phyloP scores from a whole-genome alignment of 2,329 filamentous ascomycete species.

The Aureobasidium sp. region DNA sequence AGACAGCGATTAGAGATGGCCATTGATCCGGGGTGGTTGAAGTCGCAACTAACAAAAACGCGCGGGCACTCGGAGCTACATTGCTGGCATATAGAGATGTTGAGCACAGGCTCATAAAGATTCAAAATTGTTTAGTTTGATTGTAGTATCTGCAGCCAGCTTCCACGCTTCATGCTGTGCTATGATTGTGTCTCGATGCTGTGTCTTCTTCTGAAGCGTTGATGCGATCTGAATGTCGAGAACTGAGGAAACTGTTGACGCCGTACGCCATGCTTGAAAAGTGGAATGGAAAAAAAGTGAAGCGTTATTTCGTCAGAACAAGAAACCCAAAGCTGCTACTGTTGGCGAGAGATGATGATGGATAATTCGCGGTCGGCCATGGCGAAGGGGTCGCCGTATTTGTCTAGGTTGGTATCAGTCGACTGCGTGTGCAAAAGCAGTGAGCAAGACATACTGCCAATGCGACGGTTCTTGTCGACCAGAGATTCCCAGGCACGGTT shows the following conservation, averaged over 20 bases:
- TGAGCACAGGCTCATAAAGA: too few relatives aligned
- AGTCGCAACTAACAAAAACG: background rate
- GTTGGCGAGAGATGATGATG: conserved; percentile 14
- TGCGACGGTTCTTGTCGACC: conserved; percentile 40
- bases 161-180: background rate
- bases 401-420: conserved; percentile 20
- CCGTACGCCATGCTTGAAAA: conserved; percentile 12
- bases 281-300: background rate
- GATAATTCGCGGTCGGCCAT: conserved; percentile 29
- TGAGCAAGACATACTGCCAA: conserved; percentile 25
- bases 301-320: conserved; percentile 4
- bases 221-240: background rate
- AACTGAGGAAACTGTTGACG: background rate
- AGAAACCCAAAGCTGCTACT: conserved; percentile 18
- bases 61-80: too few relatives aligned
- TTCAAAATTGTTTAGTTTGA: too few relatives aligned
- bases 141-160: too few relatives aligned
- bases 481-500: conserved; percentile 44
- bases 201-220: background rate
- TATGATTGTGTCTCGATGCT: background rate
- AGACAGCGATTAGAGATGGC: conserved; percentile 25
- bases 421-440: too few relatives aligned
- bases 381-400: conserved; percentile 32
- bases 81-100: background rate
- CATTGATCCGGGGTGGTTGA: background rate